Conservation (phyloP, 495 filamentous ascomycete species). For the Staphylotrichum tortipilum region DNA sequence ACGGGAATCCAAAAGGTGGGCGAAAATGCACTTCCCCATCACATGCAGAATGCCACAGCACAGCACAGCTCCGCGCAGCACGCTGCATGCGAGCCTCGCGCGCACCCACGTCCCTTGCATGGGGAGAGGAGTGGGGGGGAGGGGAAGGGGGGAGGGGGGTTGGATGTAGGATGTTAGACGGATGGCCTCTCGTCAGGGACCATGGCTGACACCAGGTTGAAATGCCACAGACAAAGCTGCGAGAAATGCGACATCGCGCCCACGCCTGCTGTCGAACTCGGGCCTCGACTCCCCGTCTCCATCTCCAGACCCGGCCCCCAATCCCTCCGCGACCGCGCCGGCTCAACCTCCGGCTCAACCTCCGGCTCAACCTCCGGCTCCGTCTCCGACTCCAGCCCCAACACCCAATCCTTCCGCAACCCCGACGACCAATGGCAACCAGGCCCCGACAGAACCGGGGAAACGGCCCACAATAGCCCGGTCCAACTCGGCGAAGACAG, state of each 20-base stretch:
- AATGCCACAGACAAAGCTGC: conserved; percentile 18
- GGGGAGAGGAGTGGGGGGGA: too few relatives aligned
- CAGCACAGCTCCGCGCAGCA: too few relatives aligned
- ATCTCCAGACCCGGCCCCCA: conserved; percentile 1
- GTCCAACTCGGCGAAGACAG: conserved; percentile 22
- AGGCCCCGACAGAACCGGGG: conserved; percentile 1
- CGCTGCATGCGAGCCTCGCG: neutral
- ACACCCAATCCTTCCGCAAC: neutral
- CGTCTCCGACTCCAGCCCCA: conserved; percentile 3
- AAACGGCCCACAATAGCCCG: conserved; percentile 22
- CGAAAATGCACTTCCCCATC: too few relatives aligned
- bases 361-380: too few relatives aligned
- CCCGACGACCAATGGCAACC: conserved; percentile 6
- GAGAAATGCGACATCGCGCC: conserved; percentile 10
- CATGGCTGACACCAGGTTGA: too few relatives aligned
- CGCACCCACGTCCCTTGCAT: too few relatives aligned
- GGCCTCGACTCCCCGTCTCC: conserved; percentile 11
- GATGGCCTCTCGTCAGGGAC: too few relatives aligned
- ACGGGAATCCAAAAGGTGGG: conserved; percentile 43
- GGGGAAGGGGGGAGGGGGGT: too few relatives aligned
- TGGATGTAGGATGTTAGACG: too few relatives aligned
- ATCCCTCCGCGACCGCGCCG: too few relatives aligned
- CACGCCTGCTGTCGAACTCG: conserved; percentile 17
- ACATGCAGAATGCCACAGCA: too few relatives aligned
- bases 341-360: too few relatives aligned